These are phyloP conservation scores for Russula brevipes DNA, from an alignment of 768 basidiomycete genomes.

Conservation along the genomic window DNA sequence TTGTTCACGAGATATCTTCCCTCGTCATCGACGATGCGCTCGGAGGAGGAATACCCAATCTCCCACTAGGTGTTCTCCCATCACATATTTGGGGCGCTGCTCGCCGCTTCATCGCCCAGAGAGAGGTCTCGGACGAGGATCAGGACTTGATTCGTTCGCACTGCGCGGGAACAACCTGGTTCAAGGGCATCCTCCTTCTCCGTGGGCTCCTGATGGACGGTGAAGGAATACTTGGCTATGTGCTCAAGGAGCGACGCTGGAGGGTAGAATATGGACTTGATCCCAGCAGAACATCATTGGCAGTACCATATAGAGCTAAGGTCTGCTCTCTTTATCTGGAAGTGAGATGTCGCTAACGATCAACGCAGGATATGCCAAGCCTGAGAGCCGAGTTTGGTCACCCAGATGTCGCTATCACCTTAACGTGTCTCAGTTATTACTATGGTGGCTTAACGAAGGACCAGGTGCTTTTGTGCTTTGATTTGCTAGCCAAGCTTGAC, in stretches of 20 bases:
- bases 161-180: slow-evolving; percentile 24
- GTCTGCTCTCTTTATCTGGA: not conserved
- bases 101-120: slow-evolving; percentile 5
- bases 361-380: slow-evolving; percentile 40
- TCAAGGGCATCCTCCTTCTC: slow-evolving; percentile 39
- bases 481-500: slow-evolving; percentile 37
- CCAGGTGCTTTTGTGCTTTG: slow-evolving; percentile 38
- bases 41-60: not conserved
- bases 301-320: slow-evolving; percentile 49
- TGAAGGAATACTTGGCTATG: slow-evolving; percentile 37
- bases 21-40: slow-evolving; percentile 9
- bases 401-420: slow-evolving; percentile 42
- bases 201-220: slow-evolving; percentile 40
- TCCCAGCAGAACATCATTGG: slow-evolving; percentile 39
- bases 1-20: not conserved
- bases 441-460: slow-evolving; percentile 40
- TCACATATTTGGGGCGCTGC: not conserved
- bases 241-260: slow-evolving; percentile 41
- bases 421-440: slow-evolving; percentile 48
- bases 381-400: slow-evolving; percentile 47
- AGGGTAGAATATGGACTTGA: slow-evolving; percentile 50
- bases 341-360: not conserved
- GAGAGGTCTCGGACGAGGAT: not conserved
- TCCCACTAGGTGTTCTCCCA: slow-evolving; percentile 4
- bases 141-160: not conserved